Evolutionary conservation across 164 flowering plant genomes (phyloP).

Genomic region (Sextonia rubra): DNA sequence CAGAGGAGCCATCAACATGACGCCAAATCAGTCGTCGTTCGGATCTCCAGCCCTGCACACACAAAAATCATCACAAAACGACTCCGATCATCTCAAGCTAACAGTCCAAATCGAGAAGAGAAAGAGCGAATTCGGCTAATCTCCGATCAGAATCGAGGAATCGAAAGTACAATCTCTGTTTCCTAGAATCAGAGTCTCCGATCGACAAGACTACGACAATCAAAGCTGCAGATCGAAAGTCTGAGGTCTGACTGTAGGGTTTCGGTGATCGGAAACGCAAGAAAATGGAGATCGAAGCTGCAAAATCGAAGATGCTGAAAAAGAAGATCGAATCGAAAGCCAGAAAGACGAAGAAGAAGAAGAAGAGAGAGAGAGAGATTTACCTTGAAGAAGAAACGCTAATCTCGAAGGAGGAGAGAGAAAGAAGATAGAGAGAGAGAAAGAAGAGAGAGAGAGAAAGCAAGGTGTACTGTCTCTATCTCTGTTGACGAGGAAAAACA

Average conservation of each 20-base stretch:
- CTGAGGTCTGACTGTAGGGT: constrained; percentile 13
- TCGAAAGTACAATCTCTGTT: constrained; percentile 5
- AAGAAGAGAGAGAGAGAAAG: constrained; percentile 4
- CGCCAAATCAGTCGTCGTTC: too few relatives aligned
- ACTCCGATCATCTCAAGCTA: too few relatives aligned
- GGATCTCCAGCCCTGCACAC: background rate
- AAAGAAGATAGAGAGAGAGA: background rate
- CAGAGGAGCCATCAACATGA: constrained; percentile 25
- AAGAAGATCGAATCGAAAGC: constrained; percentile 7
- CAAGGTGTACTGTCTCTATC: constrained; percentile 4
- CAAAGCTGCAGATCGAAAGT: background rate
- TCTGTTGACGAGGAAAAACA: background rate
- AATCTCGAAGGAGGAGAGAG: background rate
- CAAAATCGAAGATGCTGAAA: constrained; percentile 13
- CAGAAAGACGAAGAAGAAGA: constrained; percentile 2
- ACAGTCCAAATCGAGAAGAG: background rate
- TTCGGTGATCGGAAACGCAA: constrained; percentile 8
- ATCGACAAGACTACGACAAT: background rate
- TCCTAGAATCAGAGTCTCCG: background rate
- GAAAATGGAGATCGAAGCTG: constrained; percentile 2
- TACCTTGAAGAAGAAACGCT: background rate
- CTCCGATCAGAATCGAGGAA: background rate
- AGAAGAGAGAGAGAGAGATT: constrained; percentile 2
- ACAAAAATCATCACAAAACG: too few relatives aligned
- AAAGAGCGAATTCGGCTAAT: background rate